Conservation (phyloP, 1,284 basidiomycete genomes). For the Trametes sp. region DNA sequence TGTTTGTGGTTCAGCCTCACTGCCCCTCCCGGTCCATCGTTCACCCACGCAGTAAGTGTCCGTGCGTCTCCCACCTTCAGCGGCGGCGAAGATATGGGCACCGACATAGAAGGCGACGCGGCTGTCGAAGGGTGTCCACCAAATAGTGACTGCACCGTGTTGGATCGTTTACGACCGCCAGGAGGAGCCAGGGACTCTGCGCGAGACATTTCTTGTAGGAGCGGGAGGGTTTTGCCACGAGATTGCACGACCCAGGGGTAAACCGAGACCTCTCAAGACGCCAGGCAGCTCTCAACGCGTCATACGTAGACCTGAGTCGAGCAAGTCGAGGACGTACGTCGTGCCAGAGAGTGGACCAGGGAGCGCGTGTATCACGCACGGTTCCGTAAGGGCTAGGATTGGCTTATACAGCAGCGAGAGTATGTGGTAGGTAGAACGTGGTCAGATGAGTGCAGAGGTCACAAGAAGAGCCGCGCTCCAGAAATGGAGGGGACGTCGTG, state of each 20-base stretch:
- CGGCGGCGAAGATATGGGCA: slow-evolving; percentile 45
- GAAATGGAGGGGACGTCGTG: no score
- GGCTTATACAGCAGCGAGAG: no score
- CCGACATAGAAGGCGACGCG: slow-evolving; percentile 27
- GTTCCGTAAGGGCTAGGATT: background rate
- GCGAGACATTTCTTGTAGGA: slow-evolving; percentile 52
- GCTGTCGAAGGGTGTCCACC: background rate
- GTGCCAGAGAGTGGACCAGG: background rate
- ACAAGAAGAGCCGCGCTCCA: no score
- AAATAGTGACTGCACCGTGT: slow-evolving; percentile 68
- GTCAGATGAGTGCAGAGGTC: no score
- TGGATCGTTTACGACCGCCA: slow-evolving; percentile 67
- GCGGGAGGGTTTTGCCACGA: no score
- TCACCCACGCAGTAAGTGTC: slow-evolving; percentile 74
- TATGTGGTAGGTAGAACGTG: no score
- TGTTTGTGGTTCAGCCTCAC: slow-evolving; percentile 74
- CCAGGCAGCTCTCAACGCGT: no score
- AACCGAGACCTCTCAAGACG: no score
- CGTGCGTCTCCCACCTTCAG: slow-evolving; percentile 68
- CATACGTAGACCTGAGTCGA: no score
- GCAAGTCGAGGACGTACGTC: background rate
- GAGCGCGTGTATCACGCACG: background rate
- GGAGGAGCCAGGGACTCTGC: slow-evolving; percentile 66
- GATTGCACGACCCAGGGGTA: background rate
- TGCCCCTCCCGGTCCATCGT: slow-evolving; percentile 61